Percentiles rank a stretch among this genome's conserved stretches.
phyloP scores from a whole-genome alignment of 441 rosid genomes.

The Syzygium syzygioides region DNA sequence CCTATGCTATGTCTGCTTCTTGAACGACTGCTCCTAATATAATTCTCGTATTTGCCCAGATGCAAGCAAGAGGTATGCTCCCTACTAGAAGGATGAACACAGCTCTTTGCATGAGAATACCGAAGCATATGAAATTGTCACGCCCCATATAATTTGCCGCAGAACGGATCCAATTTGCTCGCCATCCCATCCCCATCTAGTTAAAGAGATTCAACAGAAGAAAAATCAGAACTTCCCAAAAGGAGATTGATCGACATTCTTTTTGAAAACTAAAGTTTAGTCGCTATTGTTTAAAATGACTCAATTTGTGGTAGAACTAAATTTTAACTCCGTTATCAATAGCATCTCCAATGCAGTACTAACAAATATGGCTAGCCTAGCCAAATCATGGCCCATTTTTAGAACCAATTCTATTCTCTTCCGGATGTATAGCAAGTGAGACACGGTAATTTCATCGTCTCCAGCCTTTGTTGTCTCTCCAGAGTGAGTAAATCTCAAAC shows the following conservation, averaged over 20 bases:
- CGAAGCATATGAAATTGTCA: slow-evolving; percentile 42
- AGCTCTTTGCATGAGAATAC: slow-evolving; percentile 58
- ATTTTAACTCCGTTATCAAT: background rate
- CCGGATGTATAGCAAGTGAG: background rate
- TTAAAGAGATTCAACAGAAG: background rate
- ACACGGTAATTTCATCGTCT: background rate
- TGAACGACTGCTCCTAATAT: slow-evolving; percentile 33
- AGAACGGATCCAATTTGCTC: slow-evolving; percentile 46
- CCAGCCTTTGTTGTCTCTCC: background rate
- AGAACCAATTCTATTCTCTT: background rate
- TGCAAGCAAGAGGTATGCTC: slow-evolving; percentile 40
- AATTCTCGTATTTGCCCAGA: slow-evolving; percentile 49
- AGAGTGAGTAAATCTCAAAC: background rate
- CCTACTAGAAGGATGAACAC: slow-evolving; percentile 35
- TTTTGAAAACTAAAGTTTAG: background rate
- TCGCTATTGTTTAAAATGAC: background rate
- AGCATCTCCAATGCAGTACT: background rate
- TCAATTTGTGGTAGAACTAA: background rate
- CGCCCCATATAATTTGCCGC: slow-evolving; percentile 56
- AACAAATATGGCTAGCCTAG: background rate
- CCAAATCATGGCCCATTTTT: background rate
- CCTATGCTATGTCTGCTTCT: slow-evolving; percentile 29
- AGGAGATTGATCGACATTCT: background rate
- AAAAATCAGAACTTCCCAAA: background rate
- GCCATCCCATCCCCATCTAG: slow-evolving; percentile 36